Conservation (phyloP, 2,329 filamentous ascomycete species). For the Claviceps pazoutovae region DNA sequence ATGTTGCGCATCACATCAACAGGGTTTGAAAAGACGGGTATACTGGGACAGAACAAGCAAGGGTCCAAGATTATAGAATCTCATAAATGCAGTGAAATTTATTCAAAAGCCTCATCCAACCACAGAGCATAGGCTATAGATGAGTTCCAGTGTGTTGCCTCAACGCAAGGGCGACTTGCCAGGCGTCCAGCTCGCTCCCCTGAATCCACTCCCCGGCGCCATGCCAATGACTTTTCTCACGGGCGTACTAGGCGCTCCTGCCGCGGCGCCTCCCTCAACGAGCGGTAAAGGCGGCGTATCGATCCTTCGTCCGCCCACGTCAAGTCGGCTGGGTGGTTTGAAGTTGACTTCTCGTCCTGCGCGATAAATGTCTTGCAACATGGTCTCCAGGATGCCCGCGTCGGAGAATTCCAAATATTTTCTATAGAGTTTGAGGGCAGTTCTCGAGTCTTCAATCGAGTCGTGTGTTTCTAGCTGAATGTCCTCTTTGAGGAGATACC, state of each 20-base stretch:
- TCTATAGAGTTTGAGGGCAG: constrained; percentile 73
- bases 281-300: constrained; percentile 37
- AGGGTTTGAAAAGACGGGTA: no score
- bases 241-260: constrained; percentile 32
- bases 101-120: no score
- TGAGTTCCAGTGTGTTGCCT: not conserved
- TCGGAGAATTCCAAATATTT: constrained; percentile 86
- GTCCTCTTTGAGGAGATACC: constrained; percentile 80
- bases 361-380: constrained; percentile 75
- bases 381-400: constrained; percentile 67
- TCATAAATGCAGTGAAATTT: no score
- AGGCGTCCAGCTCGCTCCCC: constrained; percentile 29
- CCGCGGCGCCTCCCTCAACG: constrained; percentile 16
- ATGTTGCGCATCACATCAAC: no score
- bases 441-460: constrained; percentile 86
- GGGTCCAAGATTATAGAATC: no score
- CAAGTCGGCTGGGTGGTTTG: constrained; percentile 35
- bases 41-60: no score
- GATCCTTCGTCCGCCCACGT: constrained; percentile 28
- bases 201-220: constrained; percentile 23
- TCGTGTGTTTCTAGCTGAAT: constrained; percentile 91
- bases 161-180: constrained; percentile 26
- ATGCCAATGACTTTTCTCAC: constrained; percentile 24
- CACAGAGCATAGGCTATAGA: no score
- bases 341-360: constrained; percentile 34